These are phyloP conservation scores for Chlamydomonas asymmetrica DNA, from an alignment of 139 green algal genomes.

Conservation along the genomic window DNA sequence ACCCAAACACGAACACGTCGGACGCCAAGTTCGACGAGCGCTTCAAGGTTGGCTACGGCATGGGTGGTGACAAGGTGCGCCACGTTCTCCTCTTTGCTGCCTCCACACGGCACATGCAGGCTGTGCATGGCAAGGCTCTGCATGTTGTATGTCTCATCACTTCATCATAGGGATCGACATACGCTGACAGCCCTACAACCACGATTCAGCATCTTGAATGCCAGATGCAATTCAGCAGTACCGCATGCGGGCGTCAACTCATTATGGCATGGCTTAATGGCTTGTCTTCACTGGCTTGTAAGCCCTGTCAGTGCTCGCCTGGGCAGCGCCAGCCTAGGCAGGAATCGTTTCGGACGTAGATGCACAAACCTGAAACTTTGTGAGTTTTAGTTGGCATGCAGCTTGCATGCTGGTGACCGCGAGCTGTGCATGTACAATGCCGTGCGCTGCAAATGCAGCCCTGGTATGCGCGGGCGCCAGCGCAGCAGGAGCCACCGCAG, in stretches of 20 bases:
- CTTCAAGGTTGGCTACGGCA: slow-evolving; percentile 63
- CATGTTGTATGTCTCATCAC: background rate
- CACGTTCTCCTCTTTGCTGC: background rate
- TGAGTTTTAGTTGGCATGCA: background rate
- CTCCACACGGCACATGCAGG: background rate
- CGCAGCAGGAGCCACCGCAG: background rate
- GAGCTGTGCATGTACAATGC: background rate
- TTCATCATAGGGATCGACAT: background rate
- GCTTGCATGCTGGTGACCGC: background rate
- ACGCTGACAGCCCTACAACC: background rate
- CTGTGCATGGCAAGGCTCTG: background rate
- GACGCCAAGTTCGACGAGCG: slow-evolving; percentile 82
- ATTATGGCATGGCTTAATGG: too few relatives aligned
- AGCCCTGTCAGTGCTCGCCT: background rate
- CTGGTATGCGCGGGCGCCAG: slow-evolving; percentile 44
- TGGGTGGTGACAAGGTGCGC: slow-evolving; percentile 34
- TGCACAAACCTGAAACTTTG: too few relatives aligned
- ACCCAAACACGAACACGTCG: slow-evolving; percentile 70
- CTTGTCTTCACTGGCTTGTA: background rate
- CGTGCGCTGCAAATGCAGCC: slow-evolving; percentile 23
- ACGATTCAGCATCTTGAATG: background rate
- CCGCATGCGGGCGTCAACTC: too few relatives aligned
- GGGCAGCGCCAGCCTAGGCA: background rate
- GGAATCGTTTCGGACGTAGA: background rate
- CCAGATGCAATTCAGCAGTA: background rate